A percentile compares a stretch with the other conserved stretches of the same genome.
phyloP scores from a whole-genome alignment of 2,329 filamentous ascomycete species.

The Ramularia endophylla region DNA sequence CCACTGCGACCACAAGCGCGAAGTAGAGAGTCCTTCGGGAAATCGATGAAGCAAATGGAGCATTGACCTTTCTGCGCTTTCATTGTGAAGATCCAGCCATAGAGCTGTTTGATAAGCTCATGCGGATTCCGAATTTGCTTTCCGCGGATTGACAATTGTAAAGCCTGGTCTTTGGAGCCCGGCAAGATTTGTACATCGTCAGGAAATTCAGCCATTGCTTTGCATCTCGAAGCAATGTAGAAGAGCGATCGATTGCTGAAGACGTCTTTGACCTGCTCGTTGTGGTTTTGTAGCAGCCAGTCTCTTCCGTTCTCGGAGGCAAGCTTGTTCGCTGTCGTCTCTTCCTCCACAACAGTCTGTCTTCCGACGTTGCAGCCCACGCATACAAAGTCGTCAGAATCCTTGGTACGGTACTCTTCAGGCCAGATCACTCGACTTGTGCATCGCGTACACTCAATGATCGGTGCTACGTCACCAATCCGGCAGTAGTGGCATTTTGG shows the following conservation, averaged over 20 bases:
- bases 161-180: too few relatives aligned
- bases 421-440: conserved; percentile 10
- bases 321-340: conserved; percentile 7
- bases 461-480: not conserved
- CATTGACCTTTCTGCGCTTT: too few relatives aligned
- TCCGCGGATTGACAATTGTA: too few relatives aligned
- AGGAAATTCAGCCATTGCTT: conserved; percentile 4
- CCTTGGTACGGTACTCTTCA: conserved; percentile 7
- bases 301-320: conserved; percentile 4
- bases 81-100: too few relatives aligned
- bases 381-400: conserved; percentile 3
- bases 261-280: conserved; percentile 3
- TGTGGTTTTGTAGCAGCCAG: conserved; percentile 7
- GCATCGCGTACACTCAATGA: conserved; percentile 8
- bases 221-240: conserved; percentile 4
- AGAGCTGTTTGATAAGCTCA: too few relatives aligned
- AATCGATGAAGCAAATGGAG: too few relatives aligned
- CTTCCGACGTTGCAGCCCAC: conserved; percentile 6
- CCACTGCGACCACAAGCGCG: too few relatives aligned
- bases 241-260: conserved; percentile 4
- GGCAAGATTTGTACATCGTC: conserved; percentile 8
- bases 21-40: too few relatives aligned
- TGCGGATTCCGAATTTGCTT: too few relatives aligned
- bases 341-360: conserved; percentile 2
- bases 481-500: conserved; percentile 15